Base-by-base conservation (phyloP, 2,329 filamentous ascomycete species). In the Aureobasidium melanogenum region DNA sequence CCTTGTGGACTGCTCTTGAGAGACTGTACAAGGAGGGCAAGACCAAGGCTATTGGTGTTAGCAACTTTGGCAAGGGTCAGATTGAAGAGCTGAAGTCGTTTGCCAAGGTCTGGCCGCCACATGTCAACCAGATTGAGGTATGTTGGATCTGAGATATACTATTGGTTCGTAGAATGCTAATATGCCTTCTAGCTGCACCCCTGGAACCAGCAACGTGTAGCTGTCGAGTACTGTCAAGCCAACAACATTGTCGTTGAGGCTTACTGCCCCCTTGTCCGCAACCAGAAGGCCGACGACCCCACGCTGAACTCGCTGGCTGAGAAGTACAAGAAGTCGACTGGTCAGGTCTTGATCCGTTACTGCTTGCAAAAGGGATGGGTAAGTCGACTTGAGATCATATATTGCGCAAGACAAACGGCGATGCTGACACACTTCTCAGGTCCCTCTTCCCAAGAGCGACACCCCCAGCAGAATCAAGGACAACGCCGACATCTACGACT, bases 321-420 rank as follows among this genome's bases (percentile, higher is more conserved):
- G 67, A 92, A 91, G 76, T 84, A 94, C 71, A 79, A 79, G 65
- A 91, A 88, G 76, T 83, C 83, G 8, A 83, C 87, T 63, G 87
- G 88, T 10, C 91, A 96, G 78, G 76, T 96, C 10, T 74, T 96
- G 68, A 76, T 96, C 54, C 82, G 91, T 64, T 96, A 90, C 82
- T 88, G 88, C 66, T 73, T 96, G 73, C 88, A 96, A 74, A 92
- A 89, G 75, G 87, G 84, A 4, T 85, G 84, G 71, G 80, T 61
- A 41, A 54, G 59, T 46, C 14, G 6, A 5, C 88, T 38, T 14
- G 15, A 6, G 7, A 9, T n/a, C 6, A n/a, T 44, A 8, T 38
- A 1, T 17, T 3, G 8, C 3, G 14, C n/a, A 12, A 7, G 2
- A n/a, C 2, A 6, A 34, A 19, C 2, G 17, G 1, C 5, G 8